A percentile compares a stretch with the other conserved stretches of the same genome.
These are phyloP conservation scores for Capsella bursapastoris DNA, from an alignment of 345 rosid genomes.

Conservation along the genomic window DNA sequence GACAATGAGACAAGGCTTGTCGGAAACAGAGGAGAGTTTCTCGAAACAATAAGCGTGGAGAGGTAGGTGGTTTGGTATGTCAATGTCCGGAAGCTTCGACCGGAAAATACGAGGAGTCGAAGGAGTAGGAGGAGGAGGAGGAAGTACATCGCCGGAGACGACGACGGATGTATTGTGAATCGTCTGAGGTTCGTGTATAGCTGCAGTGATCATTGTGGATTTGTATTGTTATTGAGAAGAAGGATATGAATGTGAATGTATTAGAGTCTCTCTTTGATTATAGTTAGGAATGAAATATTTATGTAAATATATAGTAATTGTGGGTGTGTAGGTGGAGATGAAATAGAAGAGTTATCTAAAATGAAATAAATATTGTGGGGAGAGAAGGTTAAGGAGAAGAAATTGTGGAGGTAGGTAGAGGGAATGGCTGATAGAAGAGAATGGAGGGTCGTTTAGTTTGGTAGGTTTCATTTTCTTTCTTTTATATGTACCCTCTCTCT, in stretches of 20 bases:
- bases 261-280: no score
- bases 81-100: slow-evolving; percentile 79
- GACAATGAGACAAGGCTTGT: slow-evolving; percentile 67
- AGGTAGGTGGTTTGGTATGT: slow-evolving; percentile 73
- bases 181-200: slow-evolving; percentile 32
- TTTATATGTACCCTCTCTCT: slow-evolving; percentile 21
- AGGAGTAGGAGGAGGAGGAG: slow-evolving; percentile 30
- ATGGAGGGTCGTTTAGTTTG: slow-evolving; percentile 44
- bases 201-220: slow-evolving; percentile 41
- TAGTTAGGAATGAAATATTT: neutral
- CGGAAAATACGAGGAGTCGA: slow-evolving; percentile 60
- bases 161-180: slow-evolving; percentile 27
- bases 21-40: slow-evolving; percentile 44
- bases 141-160: neutral
- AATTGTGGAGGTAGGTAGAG: slow-evolving; percentile 38
- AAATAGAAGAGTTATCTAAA: neutral
- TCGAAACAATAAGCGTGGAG: slow-evolving; percentile 81
- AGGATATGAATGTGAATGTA: no score
- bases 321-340: slow-evolving; percentile 26
- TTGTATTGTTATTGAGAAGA: no score
- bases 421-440: slow-evolving; percentile 49
- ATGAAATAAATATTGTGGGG: neutral
- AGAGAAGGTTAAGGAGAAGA: no score
- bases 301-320: slow-evolving; percentile 21
- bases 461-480: slow-evolving; percentile 36